These are phyloP conservation scores for Arabidopsis suecica DNA, from an alignment of 345 rosid genomes.

Conservation along the genomic window DNA sequence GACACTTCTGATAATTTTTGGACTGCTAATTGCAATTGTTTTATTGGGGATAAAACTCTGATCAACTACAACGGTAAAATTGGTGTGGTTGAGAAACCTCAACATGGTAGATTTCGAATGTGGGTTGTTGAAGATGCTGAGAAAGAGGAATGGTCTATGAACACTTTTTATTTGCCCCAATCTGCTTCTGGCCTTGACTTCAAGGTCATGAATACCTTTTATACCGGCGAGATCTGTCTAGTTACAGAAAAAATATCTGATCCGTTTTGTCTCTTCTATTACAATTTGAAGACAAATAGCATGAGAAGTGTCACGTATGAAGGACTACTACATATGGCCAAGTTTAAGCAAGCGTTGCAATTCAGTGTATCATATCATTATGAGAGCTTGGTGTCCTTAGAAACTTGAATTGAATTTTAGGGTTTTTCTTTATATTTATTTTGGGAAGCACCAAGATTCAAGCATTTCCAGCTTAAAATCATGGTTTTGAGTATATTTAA, in stretches of 20 bases:
- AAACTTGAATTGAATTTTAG: neutral
- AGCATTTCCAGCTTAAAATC: neutral
- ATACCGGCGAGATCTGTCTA: slow-evolving; percentile 10
- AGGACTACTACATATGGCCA: neutral
- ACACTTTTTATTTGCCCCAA: neutral
- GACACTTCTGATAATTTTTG: neutral
- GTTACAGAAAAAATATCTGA: neutral
- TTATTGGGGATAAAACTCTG: neutral
- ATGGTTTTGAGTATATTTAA: neutral
- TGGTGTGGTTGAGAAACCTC: slow-evolving; percentile 31
- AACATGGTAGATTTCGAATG: slow-evolving; percentile 2
- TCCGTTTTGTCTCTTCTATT: slow-evolving; percentile 22
- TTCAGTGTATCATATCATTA: slow-evolving; percentile 9
- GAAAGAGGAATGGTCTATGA: slow-evolving; percentile 8
- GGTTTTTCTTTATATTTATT: neutral
- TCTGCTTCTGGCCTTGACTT: neutral
- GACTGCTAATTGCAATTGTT: neutral
- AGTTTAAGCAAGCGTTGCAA: neutral
- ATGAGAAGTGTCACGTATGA: slow-evolving; percentile 1
- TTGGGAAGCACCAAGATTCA: neutral
- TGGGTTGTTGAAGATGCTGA: slow-evolving; percentile 12
- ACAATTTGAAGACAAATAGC: slow-evolving; percentile 6
- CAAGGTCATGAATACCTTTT: neutral
- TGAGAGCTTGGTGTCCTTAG: neutral
- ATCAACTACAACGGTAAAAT: slow-evolving; percentile 19